Conservation (phyloP, 345 rosid genomes). For the Murraya paniculata region DNA sequence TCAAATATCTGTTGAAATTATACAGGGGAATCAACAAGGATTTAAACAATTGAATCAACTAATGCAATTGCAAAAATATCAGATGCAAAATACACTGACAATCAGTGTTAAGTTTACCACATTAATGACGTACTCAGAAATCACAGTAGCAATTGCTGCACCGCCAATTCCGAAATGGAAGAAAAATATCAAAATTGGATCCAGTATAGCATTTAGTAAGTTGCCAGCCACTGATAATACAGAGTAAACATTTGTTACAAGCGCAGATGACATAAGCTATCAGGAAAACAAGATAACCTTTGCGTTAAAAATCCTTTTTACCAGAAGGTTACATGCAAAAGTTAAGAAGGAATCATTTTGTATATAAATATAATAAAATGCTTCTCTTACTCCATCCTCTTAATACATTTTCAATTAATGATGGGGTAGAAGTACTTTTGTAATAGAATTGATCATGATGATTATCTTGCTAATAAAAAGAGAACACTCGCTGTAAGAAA, state of each 20-base stretch:
- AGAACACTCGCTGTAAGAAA: background rate
- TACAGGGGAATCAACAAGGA: constrained; percentile 9
- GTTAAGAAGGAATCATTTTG: background rate
- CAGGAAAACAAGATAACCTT: constrained; percentile 2
- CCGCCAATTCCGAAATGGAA: constrained; percentile 74
- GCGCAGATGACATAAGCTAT: background rate
- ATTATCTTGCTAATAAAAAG: background rate
- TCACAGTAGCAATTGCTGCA: constrained; percentile 89
- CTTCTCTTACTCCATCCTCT: background rate
- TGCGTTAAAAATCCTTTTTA: background rate
- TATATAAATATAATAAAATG: background rate
- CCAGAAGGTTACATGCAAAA: background rate
- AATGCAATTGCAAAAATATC: constrained; percentile 3
- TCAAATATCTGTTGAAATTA: constrained; percentile 58
- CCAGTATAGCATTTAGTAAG: constrained; percentile 71
- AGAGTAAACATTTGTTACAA: constrained; percentile 10
- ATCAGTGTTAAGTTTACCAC: constrained; percentile 53
- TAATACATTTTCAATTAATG: background rate
- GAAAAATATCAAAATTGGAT: constrained; percentile 69
- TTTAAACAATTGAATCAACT: background rate
- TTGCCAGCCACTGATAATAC: constrained; percentile 73
- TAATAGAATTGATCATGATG: background rate
- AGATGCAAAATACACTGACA: constrained; percentile 15
- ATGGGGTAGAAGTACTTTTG: background rate
- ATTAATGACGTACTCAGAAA: constrained; percentile 86